Base-by-base conservation (phyloP, 2,329 filamentous ascomycete genomes). In the Periconia sp. region DNA sequence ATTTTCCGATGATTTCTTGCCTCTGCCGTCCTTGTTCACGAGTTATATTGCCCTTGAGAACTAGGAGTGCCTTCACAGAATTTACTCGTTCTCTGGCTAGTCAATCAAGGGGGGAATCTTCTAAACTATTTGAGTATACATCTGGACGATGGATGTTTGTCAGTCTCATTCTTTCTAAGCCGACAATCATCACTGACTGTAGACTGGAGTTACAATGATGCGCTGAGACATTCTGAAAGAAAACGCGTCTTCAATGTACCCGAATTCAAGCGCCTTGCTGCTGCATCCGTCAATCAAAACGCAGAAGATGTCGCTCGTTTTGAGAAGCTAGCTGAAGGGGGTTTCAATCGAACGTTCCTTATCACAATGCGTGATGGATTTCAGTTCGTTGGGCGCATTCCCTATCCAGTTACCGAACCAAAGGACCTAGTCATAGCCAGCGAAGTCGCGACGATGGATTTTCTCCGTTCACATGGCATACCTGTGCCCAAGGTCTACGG, bases 401-500 rank as follows among this genome's bases (percentile, higher is more conserved):
- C 64, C 42, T 69, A 68, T 56, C 60, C 49, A 2, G 41, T 50
- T 20, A 63, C 65, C 13, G 53, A 61, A 49, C 67, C 63, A 18
- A 61, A 58, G 30, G 56, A 62, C 15, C 49, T 66, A 33, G 63
- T 69, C 17, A 61, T 70, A 7, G 72, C 71, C 35, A 76, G 73
- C 59, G 71, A 76, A 53, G 73, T 68, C 37, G 74, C 74, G 13
- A 77, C 69, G 7, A 66, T 76, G 30, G 62, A 66, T 8, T 65
- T 71, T 48, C 61, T 77, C 20, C 63, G 57, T 19, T 59, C 57
- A 1, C 55, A 74, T 49, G 58, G 62, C 6, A 51, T 76, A 30
- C 74, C 73, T 6, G 68, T 77, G 13, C 74, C 74, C 0, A 61
- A 69, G 49, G 61, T 77, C 17, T 68, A 70, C 47, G 54, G 57